Percentiles rank a stretch among this genome's conserved stretches.
phyloP scores from a whole-genome alignment of 2,329 filamentous ascomycete genomes.

The Uncinocarpus reesii region DNA sequence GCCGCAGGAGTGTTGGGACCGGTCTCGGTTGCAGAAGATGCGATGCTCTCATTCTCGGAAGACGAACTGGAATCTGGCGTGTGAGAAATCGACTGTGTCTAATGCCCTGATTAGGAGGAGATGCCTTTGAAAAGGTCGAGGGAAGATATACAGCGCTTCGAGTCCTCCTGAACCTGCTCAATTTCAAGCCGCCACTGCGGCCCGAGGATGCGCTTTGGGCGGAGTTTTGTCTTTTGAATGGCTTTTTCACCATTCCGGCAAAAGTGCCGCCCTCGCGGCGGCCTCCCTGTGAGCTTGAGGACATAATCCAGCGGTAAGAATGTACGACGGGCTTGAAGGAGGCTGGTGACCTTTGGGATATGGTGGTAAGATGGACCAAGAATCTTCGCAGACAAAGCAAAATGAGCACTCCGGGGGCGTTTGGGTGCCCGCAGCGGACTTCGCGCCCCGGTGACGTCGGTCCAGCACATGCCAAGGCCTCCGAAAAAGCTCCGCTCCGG shows the following conservation, averaged over 20 bases:
- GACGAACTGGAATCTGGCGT: background rate
- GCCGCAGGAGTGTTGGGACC: conserved; percentile 9
- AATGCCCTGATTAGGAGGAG: background rate
- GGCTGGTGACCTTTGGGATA: too few species aligned
- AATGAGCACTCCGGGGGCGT: background rate
- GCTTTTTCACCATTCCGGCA: background rate
- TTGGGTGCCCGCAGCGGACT: background rate
- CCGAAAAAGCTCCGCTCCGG: background rate
- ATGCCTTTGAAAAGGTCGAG: background rate
- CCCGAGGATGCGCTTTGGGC: background rate
- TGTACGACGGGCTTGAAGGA: background rate
- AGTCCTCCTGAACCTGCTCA: background rate
- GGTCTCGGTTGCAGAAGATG: background rate
- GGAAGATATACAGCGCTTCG: conserved; percentile 1
- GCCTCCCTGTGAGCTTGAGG: background rate
- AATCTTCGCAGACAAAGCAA: too few species aligned
- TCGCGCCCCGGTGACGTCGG: background rate
- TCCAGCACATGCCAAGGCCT: background rate
- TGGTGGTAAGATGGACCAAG: too few species aligned
- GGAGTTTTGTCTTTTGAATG: conserved; percentile 1
- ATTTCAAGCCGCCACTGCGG: conserved; percentile 1
- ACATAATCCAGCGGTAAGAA: background rate
- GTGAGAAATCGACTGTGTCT: background rate
- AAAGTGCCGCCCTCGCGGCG: background rate
- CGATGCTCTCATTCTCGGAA: background rate